A percentile compares a stretch with the other conserved stretches of the same genome.
Evolutionary conservation across 495 filamentous ascomycete species (phyloP).

Genomic region (Clavariopsis aquatica): DNA sequence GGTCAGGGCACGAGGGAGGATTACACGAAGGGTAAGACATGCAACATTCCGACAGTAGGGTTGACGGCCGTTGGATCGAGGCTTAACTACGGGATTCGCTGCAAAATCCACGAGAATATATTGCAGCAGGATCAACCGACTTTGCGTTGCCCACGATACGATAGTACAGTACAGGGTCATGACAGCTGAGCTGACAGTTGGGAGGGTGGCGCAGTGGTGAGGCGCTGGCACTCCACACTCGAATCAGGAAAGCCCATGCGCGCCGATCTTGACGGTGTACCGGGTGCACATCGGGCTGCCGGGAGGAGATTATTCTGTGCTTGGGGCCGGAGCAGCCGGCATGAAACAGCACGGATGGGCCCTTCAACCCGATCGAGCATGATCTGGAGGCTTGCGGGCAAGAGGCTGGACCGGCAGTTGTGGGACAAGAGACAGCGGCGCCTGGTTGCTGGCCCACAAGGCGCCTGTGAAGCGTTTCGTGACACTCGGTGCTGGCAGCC

Average conservation of each 20-base stretch:
- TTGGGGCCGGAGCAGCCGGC: not conserved
- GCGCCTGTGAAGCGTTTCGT: slow-evolving; percentile 12
- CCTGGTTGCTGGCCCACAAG: slow-evolving; percentile 8
- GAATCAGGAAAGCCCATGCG: slow-evolving; percentile 1
- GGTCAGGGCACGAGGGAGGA: not conserved
- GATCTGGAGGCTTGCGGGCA: not conserved
- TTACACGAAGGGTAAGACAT: not conserved
- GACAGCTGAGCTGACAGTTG: slow-evolving; percentile 17
- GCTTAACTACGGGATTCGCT: not conserved
- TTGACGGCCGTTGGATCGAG: not conserved
- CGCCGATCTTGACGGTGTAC: not conserved
- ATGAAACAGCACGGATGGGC: slow-evolving; percentile 6
- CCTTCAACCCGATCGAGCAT: not conserved
- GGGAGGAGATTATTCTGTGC: not conserved
- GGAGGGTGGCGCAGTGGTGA: slow-evolving; percentile 16
- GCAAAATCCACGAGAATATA: slow-evolving; percentile 1
- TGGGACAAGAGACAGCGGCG: not conserved
- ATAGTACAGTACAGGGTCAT: slow-evolving; percentile 14
- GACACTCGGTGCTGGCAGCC: slow-evolving; percentile 18
- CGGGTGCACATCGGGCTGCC: not conserved
- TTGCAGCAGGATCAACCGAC: not conserved
- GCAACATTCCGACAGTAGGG: not conserved
- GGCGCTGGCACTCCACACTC: not conserved
- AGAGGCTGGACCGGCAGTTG: not conserved
- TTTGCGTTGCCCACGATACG: not conserved